Conservation (phyloP, 139 green algal species). For the Chlamydomonas asymmetrica region DNA sequence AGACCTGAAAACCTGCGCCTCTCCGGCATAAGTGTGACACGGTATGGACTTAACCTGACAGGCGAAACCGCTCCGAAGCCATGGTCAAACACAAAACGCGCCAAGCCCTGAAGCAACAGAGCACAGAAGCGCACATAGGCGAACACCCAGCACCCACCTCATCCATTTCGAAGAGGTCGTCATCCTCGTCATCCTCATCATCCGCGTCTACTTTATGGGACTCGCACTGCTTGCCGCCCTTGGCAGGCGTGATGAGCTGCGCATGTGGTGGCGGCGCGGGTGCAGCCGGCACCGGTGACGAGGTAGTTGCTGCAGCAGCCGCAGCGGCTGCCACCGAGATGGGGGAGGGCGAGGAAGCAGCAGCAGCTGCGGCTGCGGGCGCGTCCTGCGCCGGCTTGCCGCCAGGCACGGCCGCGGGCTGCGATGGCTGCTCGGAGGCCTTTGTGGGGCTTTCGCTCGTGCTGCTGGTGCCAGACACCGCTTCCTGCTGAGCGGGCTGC, state of each 20-base stretch:
- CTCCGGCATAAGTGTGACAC: too few relatives aligned
- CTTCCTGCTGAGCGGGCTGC: background rate
- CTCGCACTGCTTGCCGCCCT: constrained; percentile 6
- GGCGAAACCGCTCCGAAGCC: too few relatives aligned
- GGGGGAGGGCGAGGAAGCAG: background rate
- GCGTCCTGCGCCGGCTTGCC: constrained; percentile 1
- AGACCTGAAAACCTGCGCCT: too few relatives aligned
- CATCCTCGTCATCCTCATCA: constrained; percentile 52
- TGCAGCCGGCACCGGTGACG: constrained; percentile 22
- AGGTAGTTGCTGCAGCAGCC: constrained; percentile 2
- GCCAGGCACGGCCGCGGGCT: background rate
- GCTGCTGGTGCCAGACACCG: constrained; percentile 19
- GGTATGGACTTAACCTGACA: too few relatives aligned
- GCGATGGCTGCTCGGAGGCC: background rate
- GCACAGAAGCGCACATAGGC: background rate
- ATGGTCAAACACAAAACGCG: too few relatives aligned
- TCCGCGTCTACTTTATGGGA: constrained; percentile 27
- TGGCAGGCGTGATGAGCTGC: too few relatives aligned
- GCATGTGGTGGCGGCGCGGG: too few relatives aligned
- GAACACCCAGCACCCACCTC: constrained; percentile 41
- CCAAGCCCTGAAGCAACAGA: too few relatives aligned
- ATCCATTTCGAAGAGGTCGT: constrained; percentile 76
- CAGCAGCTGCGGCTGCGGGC: background rate
- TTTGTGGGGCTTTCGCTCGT: background rate
- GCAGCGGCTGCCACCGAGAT: constrained; percentile 19